Evolutionary conservation across 805 yeast species (phyloP).

Genomic region (Cyberlindnera galapagoensis): DNA sequence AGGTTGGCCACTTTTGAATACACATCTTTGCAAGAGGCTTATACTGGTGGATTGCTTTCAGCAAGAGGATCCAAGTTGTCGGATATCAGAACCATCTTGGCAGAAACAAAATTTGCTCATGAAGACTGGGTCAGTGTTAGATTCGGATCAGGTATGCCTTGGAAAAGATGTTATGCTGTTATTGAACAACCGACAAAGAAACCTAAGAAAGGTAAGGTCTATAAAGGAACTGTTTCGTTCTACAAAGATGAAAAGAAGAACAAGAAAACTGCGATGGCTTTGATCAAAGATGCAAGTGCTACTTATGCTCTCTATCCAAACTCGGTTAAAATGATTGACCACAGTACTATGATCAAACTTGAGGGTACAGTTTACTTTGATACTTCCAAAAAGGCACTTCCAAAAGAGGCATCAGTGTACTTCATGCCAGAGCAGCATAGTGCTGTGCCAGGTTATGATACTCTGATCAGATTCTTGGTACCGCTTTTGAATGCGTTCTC

Average conservation of each 20-base stretch:
- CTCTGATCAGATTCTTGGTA: slow-evolving; percentile 71
- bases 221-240: slow-evolving; percentile 38
- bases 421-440: slow-evolving; percentile 82
- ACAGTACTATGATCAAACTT: slow-evolving; percentile 79
- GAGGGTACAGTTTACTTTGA: slow-evolving; percentile 74
- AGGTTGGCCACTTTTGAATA: slow-evolving; percentile 78
- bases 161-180: slow-evolving; percentile 92
- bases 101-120: slow-evolving; percentile 78
- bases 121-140: slow-evolving; percentile 95
- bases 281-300: slow-evolving; percentile 59
- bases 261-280: slow-evolving; percentile 76
- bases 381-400: slow-evolving; percentile 36
- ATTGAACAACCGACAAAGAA: slow-evolving; percentile 61
- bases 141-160: slow-evolving; percentile 96
- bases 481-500: slow-evolving; percentile 73
- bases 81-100: slow-evolving; percentile 78
- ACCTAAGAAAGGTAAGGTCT: slow-evolving; percentile 36
- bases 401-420: slow-evolving; percentile 58
- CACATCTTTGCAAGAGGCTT: slow-evolving; percentile 84
- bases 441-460: slow-evolving; percentile 77
- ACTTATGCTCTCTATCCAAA: slow-evolving; percentile 93
- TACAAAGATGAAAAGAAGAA: slow-evolving; percentile 73
- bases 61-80: slow-evolving; percentile 86
- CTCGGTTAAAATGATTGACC: slow-evolving; percentile 71
- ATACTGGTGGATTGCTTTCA: slow-evolving; percentile 88